A percentile compares a stretch with the other conserved stretches of the same genome.
These are phyloP conservation scores for Sordaria brevicollis DNA, from an alignment of 495 filamentous ascomycete genomes.

Conservation along the genomic window DNA sequence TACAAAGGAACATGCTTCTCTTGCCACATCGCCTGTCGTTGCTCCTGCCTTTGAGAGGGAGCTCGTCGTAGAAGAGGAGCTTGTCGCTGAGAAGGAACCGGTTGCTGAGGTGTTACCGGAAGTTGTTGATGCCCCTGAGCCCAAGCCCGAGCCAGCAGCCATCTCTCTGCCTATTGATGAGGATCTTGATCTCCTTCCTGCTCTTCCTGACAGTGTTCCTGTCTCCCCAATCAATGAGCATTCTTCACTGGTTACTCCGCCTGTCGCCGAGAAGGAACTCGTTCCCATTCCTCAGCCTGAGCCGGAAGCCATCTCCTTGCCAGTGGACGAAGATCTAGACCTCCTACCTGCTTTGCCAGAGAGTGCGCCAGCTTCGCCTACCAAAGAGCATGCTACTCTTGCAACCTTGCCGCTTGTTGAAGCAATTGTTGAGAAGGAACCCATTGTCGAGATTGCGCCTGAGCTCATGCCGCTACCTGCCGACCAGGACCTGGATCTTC, in stretches of 20 bases:
- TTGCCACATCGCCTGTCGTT: neutral
- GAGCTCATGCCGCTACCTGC: neutral
- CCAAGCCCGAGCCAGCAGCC: too few relatives aligned
- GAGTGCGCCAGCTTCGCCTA: too few relatives aligned
- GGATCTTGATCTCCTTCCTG: slow-evolving; percentile 1
- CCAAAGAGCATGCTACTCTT: neutral
- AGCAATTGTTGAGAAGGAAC: neutral
- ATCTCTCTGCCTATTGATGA: neutral
- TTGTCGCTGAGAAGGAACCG: neutral
- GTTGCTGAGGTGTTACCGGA: neutral
- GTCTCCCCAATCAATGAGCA: too few relatives aligned
- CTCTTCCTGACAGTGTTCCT: slow-evolving; percentile 11
- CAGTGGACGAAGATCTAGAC: neutral
- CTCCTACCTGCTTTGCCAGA: too few relatives aligned
- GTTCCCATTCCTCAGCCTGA: too few relatives aligned
- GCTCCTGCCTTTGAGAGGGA: neutral
- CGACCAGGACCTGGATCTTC: neutral
- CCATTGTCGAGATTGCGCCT: neutral
- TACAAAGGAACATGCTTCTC: neutral
- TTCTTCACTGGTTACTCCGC: too few relatives aligned
- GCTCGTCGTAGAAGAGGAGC: neutral
- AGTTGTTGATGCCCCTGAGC: too few relatives aligned
- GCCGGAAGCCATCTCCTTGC: neutral
- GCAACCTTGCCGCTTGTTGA: neutral
- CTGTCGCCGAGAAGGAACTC: neutral